Percentiles rank a stretch among this genome's conserved stretches.
Conservation (phyloP, 208 protist genomes). For the Crithidia expoeki region DNA sequence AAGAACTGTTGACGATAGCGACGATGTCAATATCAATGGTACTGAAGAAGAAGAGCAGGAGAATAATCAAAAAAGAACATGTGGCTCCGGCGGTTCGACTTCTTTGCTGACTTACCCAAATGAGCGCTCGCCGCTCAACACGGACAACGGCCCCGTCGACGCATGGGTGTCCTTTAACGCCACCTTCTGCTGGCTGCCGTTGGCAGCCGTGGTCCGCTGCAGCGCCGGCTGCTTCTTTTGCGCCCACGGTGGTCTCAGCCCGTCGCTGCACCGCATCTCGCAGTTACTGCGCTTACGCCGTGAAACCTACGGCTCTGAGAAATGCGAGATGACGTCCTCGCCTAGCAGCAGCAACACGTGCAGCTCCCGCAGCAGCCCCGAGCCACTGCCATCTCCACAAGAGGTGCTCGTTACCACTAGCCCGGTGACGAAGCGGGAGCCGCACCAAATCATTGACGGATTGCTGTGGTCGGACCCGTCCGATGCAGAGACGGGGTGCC, state of each 20-base stretch:
- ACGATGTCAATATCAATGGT: neutral
- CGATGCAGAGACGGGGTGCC: constrained; percentile 65
- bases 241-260: constrained; percentile 84
- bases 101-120: constrained; percentile 12
- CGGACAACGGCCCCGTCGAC: constrained; percentile 18
- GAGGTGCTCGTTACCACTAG: constrained; percentile 14
- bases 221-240: constrained; percentile 82
- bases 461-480: constrained; percentile 99
- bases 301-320: constrained; percentile 61
- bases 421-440: constrained; percentile 1
- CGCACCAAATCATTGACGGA: constrained; percentile 97
- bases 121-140: neutral
- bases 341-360: constrained; percentile 16
- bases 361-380: constrained; percentile 28
- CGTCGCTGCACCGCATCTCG: constrained; percentile 52
- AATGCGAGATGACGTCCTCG: constrained; percentile 26
- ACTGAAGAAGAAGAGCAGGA: neutral
- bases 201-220: constrained; percentile 80
- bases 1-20: neutral
- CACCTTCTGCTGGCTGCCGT: constrained; percentile 84
- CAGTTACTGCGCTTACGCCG: constrained; percentile 54
- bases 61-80: neutral
- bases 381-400: constrained; percentile 16
- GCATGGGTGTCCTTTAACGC: constrained; percentile 81
- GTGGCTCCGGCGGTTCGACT: neutral